A percentile compares a stretch with the other conserved stretches of the same genome.
phyloP scores from a whole-genome alignment of 73 alveolate genomes.

The Symbiodinium pilosum region DNA sequence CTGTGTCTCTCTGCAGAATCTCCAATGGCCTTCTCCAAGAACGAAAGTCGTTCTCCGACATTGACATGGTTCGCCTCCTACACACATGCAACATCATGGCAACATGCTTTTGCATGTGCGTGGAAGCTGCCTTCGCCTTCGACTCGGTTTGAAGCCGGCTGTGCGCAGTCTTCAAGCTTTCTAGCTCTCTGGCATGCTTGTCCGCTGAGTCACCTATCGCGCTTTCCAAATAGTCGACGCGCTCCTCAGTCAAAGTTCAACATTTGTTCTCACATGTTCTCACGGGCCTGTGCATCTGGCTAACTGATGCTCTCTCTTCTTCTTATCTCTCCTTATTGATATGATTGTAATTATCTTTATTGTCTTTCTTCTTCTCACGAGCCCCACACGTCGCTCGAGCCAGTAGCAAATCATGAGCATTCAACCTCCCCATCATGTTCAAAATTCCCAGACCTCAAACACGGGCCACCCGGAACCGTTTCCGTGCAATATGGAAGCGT shows the following conservation, averaged over 20 bases:
- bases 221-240: conserved; percentile 31
- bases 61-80: not conserved
- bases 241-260: not conserved
- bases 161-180: not conserved
- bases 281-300: too few species aligned
- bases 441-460: too few species aligned
- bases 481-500: too few species aligned
- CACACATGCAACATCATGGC: not conserved
- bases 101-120: not conserved
- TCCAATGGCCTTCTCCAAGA: not conserved
- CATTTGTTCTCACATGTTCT: too few species aligned
- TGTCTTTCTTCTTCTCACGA: too few species aligned
- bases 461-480: too few species aligned
- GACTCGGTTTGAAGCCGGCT: conserved; percentile 11
- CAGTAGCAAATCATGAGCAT: too few species aligned
- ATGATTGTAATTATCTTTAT: too few species aligned
- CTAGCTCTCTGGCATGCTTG: not conserved
- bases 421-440: too few species aligned
- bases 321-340: too few species aligned
- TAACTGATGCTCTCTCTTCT: too few species aligned
- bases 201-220: conserved; percentile 49
- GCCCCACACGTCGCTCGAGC: too few species aligned
- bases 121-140: not conserved
- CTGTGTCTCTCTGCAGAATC: not conserved
- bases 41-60: not conserved